Conservation (phyloP, 805 yeast species). For the Monosporozyma servazzii region DNA sequence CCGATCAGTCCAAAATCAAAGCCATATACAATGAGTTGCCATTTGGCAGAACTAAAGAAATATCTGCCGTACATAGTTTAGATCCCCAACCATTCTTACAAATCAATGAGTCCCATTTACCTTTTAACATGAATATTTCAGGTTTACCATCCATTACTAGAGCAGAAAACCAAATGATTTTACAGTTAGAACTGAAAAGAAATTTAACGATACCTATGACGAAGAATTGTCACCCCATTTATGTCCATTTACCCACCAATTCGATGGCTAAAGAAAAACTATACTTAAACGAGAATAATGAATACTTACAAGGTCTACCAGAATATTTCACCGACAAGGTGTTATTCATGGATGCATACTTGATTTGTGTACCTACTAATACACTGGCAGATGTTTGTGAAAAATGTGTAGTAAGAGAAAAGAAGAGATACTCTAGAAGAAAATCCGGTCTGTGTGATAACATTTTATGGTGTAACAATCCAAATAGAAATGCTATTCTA, state of each 20-base stretch:
- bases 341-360: constrained; percentile 68
- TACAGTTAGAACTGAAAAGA: constrained; percentile 46
- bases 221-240: constrained; percentile 45
- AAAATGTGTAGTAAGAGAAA: constrained; percentile 85
- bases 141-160: constrained; percentile 75
- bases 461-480: constrained; percentile 65
- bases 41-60: constrained; percentile 12
- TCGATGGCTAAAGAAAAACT: constrained; percentile 81
- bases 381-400: constrained; percentile 70
- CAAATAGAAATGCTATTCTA: constrained; percentile 73
- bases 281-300: constrained; percentile 43
- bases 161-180: constrained; percentile 91
- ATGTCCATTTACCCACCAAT: constrained; percentile 77
- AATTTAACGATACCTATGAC: constrained; percentile 38
- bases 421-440: constrained; percentile 87
- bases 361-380: constrained; percentile 46
- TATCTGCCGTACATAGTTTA: background rate
- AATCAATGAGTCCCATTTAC: constrained; percentile 23
- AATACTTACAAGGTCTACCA: constrained; percentile 49
- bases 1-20: background rate
- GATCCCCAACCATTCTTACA: background rate
- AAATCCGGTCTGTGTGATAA: constrained; percentile 72
- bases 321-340: constrained; percentile 42
- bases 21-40: background rate
- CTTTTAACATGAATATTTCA: constrained; percentile 40